A percentile compares a stretch with the other conserved stretches of the same genome.
Evolutionary conservation across 768 basidiomycete genomes (phyloP).

Genomic region (Xerocomellus chrysenteron): DNA sequence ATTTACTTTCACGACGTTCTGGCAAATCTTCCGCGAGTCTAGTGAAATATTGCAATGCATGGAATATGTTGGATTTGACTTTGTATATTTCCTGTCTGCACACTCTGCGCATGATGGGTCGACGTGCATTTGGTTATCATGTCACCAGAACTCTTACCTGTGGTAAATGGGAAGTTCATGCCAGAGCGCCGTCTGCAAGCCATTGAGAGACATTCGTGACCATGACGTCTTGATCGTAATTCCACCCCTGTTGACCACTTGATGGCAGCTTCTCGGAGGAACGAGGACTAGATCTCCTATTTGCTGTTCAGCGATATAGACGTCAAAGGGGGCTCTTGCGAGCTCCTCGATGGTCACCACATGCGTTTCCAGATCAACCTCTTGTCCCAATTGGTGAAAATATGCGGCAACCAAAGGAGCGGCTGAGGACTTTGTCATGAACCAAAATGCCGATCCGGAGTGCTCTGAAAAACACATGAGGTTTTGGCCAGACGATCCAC

Average conservation of each 20-base stretch:
- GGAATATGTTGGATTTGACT: conserved; percentile 64
- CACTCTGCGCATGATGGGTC: conserved; percentile 47
- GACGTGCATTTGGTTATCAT: not conserved
- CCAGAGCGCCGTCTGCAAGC: conserved; percentile 57
- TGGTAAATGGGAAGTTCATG: conserved; percentile 80
- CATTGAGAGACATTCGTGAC: conserved; percentile 78
- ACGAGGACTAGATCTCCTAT: conserved; percentile 79
- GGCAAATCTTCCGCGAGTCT: conserved; percentile 6
- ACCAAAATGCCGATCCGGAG: conserved; percentile 77
- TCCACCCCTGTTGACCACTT: conserved; percentile 79
- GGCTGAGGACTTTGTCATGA: conserved; percentile 70
- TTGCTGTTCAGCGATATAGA: conserved; percentile 72
- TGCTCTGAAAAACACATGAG: conserved; percentile 81
- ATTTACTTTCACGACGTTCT: not conserved
- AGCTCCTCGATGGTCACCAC: conserved; percentile 63
- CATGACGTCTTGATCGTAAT: conserved; percentile 83
- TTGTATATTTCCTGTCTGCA: conserved; percentile 77
- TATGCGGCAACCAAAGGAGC: conserved; percentile 55
- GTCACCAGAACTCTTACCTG: conserved; percentile 45
- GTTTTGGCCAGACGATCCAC: conserved; percentile 83
- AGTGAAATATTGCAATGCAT: conserved; percentile 45
- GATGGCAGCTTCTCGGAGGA: conserved; percentile 79
- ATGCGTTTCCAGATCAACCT: conserved; percentile 72
- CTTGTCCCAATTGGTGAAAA: conserved; percentile 47
- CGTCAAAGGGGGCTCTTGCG: conserved; percentile 59